phyloP scores from a whole-genome alignment of 192 early-diverging fungal genomes.

The Rhizoclosmatium sp. region DNA sequence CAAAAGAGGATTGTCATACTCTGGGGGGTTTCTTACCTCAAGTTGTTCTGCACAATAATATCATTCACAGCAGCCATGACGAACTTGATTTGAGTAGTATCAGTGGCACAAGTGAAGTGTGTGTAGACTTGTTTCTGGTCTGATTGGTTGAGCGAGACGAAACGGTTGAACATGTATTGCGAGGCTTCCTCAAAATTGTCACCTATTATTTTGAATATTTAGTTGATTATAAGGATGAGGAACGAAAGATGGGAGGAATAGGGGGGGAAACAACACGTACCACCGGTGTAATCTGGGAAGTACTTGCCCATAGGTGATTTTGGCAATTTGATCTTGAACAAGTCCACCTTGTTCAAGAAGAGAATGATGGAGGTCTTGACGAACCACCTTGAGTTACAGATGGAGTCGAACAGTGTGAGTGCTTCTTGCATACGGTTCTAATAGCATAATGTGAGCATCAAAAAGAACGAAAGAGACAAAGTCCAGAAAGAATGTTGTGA shows the following conservation, averaged over 20 bases:
- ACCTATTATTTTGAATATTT: conserved; percentile 37
- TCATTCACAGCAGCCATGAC: conserved; percentile 68
- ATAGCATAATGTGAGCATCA: not conserved
- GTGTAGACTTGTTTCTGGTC: conserved; percentile 65
- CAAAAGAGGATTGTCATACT: not conserved
- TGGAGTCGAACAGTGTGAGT: conserved; percentile 94
- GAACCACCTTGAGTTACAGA: conserved; percentile 98
- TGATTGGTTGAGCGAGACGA: conserved; percentile 57
- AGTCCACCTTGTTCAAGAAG: conserved; percentile 98
- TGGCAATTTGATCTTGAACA: conserved; percentile 90
- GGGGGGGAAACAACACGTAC: not conserved
- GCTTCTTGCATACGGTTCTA: conserved; percentile 96
- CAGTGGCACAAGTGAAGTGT: conserved; percentile 71
- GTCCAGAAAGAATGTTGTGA: conserved; percentile 12
- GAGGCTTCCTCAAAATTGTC: conserved; percentile 57
- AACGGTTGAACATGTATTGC: conserved; percentile 57
- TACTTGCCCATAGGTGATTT: conserved; percentile 83
- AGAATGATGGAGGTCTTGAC: conserved; percentile 97
- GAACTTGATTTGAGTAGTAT: conserved; percentile 66
- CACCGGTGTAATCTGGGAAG: conserved; percentile 84
- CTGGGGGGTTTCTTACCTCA: conserved; percentile 23
- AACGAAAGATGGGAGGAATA: not conserved
- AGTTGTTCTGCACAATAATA: conserved; percentile 60
- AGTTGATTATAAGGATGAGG: not conserved
- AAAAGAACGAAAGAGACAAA: not conserved